These are phyloP conservation scores for Metahyphopichia silvanorum DNA, from an alignment of 805 yeast species.

Conservation along the genomic window DNA sequence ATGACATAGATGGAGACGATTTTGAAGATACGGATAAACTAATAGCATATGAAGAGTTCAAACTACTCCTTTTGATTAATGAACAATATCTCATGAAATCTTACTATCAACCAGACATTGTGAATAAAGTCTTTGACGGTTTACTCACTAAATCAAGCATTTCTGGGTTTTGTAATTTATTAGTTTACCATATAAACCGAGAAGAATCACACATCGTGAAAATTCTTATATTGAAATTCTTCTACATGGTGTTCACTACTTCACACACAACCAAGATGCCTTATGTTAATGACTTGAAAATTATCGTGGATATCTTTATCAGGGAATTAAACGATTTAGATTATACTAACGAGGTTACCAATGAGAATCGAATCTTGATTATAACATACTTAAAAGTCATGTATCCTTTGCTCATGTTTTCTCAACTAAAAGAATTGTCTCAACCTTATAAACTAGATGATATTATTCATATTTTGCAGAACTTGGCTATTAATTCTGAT, in stretches of 20 bases:
- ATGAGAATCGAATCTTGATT: slow-evolving; percentile 52
- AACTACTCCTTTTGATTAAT: slow-evolving; percentile 68
- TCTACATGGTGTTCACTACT: slow-evolving; percentile 71
- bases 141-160: slow-evolving; percentile 43
- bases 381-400: slow-evolving; percentile 64
- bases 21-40: slow-evolving; percentile 53
- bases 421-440: slow-evolving; percentile 50
- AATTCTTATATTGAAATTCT: slow-evolving; percentile 73
- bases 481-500: slow-evolving; percentile 36
- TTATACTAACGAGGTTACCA: slow-evolving; percentile 48
- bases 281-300: slow-evolving; percentile 81
- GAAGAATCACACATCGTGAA: slow-evolving; percentile 68
- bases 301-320: slow-evolving; percentile 76
- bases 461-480: slow-evolving; percentile 47
- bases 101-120: slow-evolving; percentile 24
- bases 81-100: slow-evolving; percentile 81
- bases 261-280: slow-evolving; percentile 62
- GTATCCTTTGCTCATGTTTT: slow-evolving; percentile 63
- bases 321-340: slow-evolving; percentile 75
- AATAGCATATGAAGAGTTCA: slow-evolving; percentile 61
- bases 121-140: slow-evolving; percentile 53
- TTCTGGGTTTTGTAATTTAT: slow-evolving; percentile 65
- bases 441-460: slow-evolving; percentile 59
- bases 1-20: slow-evolving; percentile 31
- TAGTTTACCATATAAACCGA: slow-evolving; percentile 64